Conservation (phyloP, 495 filamentous ascomycete genomes). For the Jackrogersella minutella region DNA sequence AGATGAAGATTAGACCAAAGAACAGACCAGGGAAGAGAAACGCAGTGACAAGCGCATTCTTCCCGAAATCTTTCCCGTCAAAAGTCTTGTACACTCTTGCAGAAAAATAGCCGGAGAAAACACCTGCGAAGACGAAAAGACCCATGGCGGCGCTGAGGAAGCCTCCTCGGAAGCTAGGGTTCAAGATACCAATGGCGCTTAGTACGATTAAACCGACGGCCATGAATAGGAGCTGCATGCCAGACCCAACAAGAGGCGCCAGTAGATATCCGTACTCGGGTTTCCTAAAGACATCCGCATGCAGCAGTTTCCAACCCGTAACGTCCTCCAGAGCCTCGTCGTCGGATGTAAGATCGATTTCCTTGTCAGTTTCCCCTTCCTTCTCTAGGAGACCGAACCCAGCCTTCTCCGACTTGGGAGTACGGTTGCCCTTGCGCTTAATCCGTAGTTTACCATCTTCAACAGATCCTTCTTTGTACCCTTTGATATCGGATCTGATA, state of each 20-base stretch:
- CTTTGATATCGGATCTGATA: constrained; percentile 81
- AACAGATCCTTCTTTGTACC: constrained; percentile 66
- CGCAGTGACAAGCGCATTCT: constrained; percentile 85
- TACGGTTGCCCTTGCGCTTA: constrained; percentile 55
- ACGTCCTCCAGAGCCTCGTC: constrained; percentile 84
- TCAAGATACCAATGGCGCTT: constrained; percentile 82
- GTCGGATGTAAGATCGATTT: constrained; percentile 68
- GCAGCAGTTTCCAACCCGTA: constrained; percentile 93
- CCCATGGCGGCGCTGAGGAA: constrained; percentile 89
- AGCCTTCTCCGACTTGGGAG: constrained; percentile 61
- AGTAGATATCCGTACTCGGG: constrained; percentile 79
- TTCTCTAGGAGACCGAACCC: constrained; percentile 71
- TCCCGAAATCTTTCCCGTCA: constrained; percentile 78
- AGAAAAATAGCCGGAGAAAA: constrained; percentile 94
- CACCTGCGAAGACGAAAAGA: constrained; percentile 85
- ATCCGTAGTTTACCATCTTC: constrained; percentile 73
- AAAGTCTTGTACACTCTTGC: constrained; percentile 87
- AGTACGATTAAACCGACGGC: constrained; percentile 78
- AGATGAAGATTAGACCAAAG: constrained; percentile 79
- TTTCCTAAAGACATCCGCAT: constrained; percentile 90
- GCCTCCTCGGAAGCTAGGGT: constrained; percentile 90
- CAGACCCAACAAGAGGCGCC: constrained; percentile 86
- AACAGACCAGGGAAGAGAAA: constrained; percentile 84
- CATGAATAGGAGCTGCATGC: constrained; percentile 92
- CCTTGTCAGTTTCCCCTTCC: constrained; percentile 63